A percentile compares a stretch with the other conserved stretches of the same genome.
Evolutionary conservation across 2,329 filamentous ascomycete genomes (phyloP).

Genomic region (Aspergillus unguis): DNA sequence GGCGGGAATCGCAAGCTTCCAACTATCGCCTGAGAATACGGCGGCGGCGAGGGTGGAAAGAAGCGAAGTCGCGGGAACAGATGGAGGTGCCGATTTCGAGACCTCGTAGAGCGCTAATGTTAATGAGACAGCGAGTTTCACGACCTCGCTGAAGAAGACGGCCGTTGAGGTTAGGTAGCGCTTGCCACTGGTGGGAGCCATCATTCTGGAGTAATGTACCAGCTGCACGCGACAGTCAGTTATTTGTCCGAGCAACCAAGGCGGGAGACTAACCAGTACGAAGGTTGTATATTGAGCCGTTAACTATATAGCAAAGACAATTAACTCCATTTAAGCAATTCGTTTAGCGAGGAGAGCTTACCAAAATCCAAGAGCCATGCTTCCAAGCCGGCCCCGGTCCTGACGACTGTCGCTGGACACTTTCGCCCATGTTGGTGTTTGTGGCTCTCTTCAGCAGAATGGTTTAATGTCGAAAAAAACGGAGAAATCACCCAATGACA

Average conservation of each 20-base stretch:
- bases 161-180: slow-evolving; percentile 93
- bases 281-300: slow-evolving; percentile 44
- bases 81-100: slow-evolving; percentile 70
- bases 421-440: slow-evolving; percentile 32
- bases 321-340: neutral
- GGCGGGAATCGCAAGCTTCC: slow-evolving; percentile 90
- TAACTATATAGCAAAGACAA: slow-evolving; percentile 29
- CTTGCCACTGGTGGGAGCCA: slow-evolving; percentile 78
- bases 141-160: slow-evolving; percentile 86
- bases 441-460: slow-evolving; percentile 12
- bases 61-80: slow-evolving; percentile 74
- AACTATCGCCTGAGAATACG: slow-evolving; percentile 86
- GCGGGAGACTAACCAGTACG: slow-evolving; percentile 38
- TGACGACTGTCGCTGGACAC: slow-evolving; percentile 29
- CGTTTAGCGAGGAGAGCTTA: slow-evolving; percentile 26
- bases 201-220: slow-evolving; percentile 91
- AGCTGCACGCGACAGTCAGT: slow-evolving; percentile 53
- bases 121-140: slow-evolving; percentile 83
- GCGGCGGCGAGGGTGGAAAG: slow-evolving; percentile 75
- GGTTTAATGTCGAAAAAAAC: neutral
- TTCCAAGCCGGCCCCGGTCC: slow-evolving; percentile 34
- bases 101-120: slow-evolving; percentile 86
- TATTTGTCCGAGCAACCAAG: neutral
- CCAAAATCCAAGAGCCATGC: slow-evolving; percentile 39
- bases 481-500: slow-evolving; percentile 3